Evolutionary conservation across 495 filamentous ascomycete species (phyloP).

Genomic region (Tuber indicum): DNA sequence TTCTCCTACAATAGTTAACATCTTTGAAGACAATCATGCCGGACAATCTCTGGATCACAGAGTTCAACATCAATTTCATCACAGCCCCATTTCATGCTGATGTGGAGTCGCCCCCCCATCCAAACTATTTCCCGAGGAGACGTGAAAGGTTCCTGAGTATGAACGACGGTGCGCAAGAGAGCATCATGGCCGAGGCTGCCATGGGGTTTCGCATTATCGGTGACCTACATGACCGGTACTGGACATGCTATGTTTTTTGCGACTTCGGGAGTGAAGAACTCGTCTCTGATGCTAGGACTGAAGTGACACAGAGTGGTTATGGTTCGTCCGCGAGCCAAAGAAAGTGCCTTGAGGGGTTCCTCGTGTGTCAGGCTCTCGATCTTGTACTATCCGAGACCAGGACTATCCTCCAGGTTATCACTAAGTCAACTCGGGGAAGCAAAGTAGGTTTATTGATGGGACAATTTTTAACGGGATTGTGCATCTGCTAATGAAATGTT

Average conservation of each 20-base stretch:
- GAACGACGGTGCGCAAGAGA: background rate
- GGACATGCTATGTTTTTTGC: slow-evolving; percentile 4
- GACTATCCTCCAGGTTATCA: background rate
- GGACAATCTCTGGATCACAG: slow-evolving; percentile 5
- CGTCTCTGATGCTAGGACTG: background rate
- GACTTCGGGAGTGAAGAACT: background rate
- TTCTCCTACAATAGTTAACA: background rate
- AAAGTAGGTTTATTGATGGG: background rate
- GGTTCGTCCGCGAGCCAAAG: background rate
- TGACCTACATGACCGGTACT: background rate
- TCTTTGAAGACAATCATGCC: slow-evolving; percentile 3
- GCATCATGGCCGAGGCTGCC: background rate
- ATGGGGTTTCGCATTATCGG: slow-evolving; percentile 1
- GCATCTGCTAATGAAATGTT: background rate
- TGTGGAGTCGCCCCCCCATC: background rate
- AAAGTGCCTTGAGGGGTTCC: slow-evolving; percentile 5
- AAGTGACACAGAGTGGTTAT: background rate
- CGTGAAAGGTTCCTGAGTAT: background rate
- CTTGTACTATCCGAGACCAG: background rate
- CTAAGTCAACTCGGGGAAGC: background rate
- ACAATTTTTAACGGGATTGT: background rate
- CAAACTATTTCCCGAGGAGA: background rate
- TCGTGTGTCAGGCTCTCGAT: background rate
- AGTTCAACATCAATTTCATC: slow-evolving; percentile 6
- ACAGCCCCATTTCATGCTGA: background rate